phyloP scores from a whole-genome alignment of 495 filamentous ascomycete genomes.

The Penicillium cinerascens region DNA sequence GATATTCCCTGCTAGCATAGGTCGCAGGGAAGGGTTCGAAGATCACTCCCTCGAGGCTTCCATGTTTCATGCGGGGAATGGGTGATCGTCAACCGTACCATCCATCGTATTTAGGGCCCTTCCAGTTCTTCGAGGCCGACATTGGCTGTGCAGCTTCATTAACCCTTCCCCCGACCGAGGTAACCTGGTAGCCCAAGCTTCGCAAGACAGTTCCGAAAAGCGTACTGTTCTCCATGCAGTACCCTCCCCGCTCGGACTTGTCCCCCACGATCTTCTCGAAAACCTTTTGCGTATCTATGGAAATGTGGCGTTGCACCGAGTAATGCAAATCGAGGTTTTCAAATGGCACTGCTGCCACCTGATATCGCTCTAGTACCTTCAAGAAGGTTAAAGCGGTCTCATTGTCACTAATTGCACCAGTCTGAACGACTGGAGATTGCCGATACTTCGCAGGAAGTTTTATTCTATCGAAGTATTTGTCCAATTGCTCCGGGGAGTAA shows the following conservation, averaged over 20 bases:
- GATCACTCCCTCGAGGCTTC: no score
- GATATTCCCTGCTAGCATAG: no score
- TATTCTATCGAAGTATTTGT: no score
- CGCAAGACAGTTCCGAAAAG: slow-evolving; percentile 61
- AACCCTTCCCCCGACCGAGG: neutral
- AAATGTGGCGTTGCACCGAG: slow-evolving; percentile 20
- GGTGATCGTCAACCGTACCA: no score
- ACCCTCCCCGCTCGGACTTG: slow-evolving; percentile 50
- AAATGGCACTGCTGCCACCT: slow-evolving; percentile 58
- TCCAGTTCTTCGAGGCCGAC: slow-evolving; percentile 13
- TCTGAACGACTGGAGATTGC: no score
- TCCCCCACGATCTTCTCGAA: slow-evolving; percentile 58
- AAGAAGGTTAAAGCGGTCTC: no score
- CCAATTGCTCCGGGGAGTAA: no score
- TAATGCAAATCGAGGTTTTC: slow-evolving; percentile 57
- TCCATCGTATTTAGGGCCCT: slow-evolving; percentile 16
- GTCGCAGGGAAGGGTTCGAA: no score
- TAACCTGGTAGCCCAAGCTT: slow-evolving; percentile 52
- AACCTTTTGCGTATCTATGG: neutral
- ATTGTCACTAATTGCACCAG: no score
- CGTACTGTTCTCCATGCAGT: slow-evolving; percentile 68
- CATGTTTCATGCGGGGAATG: no score
- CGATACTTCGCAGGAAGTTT: no score
- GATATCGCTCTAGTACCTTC: slow-evolving; percentile 19
- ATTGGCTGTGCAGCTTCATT: slow-evolving; percentile 8